These are phyloP conservation scores for Aechmea fasciata DNA, from an alignment of 176 grass and related monocot genomes.

Conservation along the genomic window DNA sequence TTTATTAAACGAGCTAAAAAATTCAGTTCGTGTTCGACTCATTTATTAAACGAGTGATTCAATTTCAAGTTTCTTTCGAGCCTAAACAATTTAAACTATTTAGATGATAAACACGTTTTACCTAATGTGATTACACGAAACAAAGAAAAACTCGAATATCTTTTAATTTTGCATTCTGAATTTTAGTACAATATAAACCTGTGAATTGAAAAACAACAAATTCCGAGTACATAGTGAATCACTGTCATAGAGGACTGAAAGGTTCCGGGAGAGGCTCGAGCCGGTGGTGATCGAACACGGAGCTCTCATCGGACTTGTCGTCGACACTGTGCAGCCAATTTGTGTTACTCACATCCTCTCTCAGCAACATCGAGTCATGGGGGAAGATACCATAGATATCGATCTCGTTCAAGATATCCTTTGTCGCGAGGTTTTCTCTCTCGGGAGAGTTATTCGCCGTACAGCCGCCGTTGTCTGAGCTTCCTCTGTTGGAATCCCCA, in stretches of 20 bases:
- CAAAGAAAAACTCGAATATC: too few relatives aligned
- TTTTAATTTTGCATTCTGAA: too few relatives aligned
- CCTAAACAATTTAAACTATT: too few relatives aligned
- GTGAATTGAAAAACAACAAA: too few relatives aligned
- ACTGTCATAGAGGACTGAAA: constrained; percentile 56
- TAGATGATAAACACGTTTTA: too few relatives aligned
- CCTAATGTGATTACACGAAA: too few relatives aligned
- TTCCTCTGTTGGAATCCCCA: constrained; percentile 30
- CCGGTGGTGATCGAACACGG: constrained; percentile 73
- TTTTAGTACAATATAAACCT: too few relatives aligned
- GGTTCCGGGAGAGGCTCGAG: constrained; percentile 86
- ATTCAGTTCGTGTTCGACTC: too few relatives aligned
- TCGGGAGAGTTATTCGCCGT: constrained; percentile 43
- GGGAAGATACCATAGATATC: constrained; percentile 59
- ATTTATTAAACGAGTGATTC: too few relatives aligned
- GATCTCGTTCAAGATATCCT: constrained; percentile 60
- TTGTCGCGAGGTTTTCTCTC: constrained; percentile 46
- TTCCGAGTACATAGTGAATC: not conserved
- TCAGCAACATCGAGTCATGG: constrained; percentile 73
- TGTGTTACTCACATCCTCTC: constrained; percentile 67
- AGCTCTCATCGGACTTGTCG: constrained; percentile 72
- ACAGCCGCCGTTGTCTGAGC: constrained; percentile 35
- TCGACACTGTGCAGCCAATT: constrained; percentile 72
- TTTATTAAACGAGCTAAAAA: too few relatives aligned
- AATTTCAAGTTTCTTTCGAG: too few relatives aligned